Evolutionary conservation across 2,329 filamentous ascomycete genomes (phyloP).

Genomic region (Xylaria digitata): DNA sequence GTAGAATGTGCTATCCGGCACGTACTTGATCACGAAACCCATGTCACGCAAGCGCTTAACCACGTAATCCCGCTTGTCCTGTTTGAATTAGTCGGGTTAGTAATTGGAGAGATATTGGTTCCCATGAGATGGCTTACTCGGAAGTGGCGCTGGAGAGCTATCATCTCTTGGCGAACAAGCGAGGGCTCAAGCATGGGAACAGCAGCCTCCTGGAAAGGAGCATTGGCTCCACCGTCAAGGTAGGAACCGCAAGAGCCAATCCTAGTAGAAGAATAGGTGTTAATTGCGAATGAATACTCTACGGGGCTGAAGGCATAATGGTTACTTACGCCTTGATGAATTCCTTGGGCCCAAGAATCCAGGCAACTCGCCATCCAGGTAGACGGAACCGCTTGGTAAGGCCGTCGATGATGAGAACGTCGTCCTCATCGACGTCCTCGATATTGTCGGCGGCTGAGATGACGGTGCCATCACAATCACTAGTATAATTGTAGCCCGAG

Average conservation of each 20-base stretch:
- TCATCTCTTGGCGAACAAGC: constrained; percentile 86
- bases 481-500: constrained; percentile 94
- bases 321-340: constrained; percentile 81
- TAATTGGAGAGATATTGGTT: not conserved
- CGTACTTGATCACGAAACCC: constrained; percentile 85
- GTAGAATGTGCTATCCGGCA: constrained; percentile 95
- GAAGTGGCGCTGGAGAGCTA: constrained; percentile 89
- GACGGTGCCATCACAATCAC: constrained; percentile 87
- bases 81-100: constrained; percentile 16
- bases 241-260: constrained; percentile 94
- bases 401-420: constrained; percentile 94
- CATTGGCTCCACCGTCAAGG: constrained; percentile 93
- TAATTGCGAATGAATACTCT: not conserved
- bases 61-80: constrained; percentile 92
- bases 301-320: not conserved
- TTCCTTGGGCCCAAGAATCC: constrained; percentile 95
- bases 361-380: constrained; percentile 95
- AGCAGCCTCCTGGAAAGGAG: constrained; percentile 94
- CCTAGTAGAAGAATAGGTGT: constrained; percentile 46
- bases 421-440: constrained; percentile 87
- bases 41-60: constrained; percentile 82
- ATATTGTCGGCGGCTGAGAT: constrained; percentile 92
- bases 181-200: constrained; percentile 91
- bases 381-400: constrained; percentile 97
- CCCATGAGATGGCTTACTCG: constrained; percentile 55